phyloP scores from a whole-genome alignment of 768 basidiomycete species.

The Infundibulicybe gibba region DNA sequence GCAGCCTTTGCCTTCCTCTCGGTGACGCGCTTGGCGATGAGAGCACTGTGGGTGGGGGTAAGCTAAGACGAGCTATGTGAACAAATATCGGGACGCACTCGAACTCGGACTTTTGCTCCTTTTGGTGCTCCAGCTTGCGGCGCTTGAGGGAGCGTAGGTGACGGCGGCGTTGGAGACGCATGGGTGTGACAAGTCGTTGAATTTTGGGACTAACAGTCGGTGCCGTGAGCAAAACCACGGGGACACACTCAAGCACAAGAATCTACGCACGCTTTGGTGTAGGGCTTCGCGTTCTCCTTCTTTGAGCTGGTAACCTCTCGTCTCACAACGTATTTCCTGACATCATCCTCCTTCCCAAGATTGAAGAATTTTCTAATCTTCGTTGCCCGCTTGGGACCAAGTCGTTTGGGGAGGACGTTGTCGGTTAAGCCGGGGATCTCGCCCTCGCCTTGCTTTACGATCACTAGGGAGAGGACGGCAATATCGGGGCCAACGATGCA shows the following conservation, averaged over 20 bases:
- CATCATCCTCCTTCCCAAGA: slow-evolving; percentile 96
- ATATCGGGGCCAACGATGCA: slow-evolving; percentile 98
- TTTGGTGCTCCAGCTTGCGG: slow-evolving; percentile 85
- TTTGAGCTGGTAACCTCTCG: slow-evolving; percentile 86
- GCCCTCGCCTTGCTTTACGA: slow-evolving; percentile 93
- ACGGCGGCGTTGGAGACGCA: slow-evolving; percentile 94
- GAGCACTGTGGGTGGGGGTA: slow-evolving; percentile 33
- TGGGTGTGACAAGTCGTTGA: slow-evolving; percentile 92
- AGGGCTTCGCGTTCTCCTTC: slow-evolving; percentile 89
- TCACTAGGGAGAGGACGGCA: slow-evolving; percentile 87
- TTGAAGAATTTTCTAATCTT: slow-evolving; percentile 99
- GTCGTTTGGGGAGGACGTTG: slow-evolving; percentile 86
- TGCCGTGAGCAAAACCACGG: not conserved
- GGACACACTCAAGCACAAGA: not conserved
- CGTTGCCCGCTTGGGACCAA: slow-evolving; percentile 96
- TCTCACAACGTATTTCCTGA: slow-evolving; percentile 94
- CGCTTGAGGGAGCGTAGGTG: slow-evolving; percentile 87
- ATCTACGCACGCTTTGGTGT: slow-evolving; percentile 87
- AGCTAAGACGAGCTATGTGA: slow-evolving; percentile 1
- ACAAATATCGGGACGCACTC: slow-evolving; percentile 48
- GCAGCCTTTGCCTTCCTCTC: slow-evolving; percentile 93
- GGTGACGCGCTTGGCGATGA: slow-evolving; percentile 84
- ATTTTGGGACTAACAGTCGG: slow-evolving; percentile 75
- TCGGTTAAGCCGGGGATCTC: slow-evolving; percentile 94
- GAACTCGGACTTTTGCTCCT: slow-evolving; percentile 94